Percentiles rank a stretch among this genome's conserved stretches.
Conservation (phyloP, 2,329 filamentous ascomycete genomes). For the Trichophyton rubrum region DNA sequence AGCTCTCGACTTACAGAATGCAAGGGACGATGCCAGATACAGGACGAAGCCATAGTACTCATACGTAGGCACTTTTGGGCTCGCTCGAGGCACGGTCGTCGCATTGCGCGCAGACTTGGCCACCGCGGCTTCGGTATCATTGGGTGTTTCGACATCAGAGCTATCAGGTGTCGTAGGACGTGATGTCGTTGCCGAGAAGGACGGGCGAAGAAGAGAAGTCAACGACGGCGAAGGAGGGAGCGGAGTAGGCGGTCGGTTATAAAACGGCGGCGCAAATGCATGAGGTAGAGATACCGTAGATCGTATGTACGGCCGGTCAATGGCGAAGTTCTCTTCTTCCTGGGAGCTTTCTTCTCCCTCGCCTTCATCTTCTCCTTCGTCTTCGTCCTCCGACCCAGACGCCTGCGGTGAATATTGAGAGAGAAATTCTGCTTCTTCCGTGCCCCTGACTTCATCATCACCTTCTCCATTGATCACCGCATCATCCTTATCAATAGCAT, state of each 20-base stretch:
- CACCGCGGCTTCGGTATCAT: constrained; percentile 48
- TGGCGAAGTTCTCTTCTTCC: constrained; percentile 21
- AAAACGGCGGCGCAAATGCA: constrained; percentile 71
- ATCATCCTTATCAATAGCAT: constrained; percentile 12
- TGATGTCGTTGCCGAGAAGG: constrained; percentile 55
- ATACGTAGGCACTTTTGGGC: constrained; percentile 93
- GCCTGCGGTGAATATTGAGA: constrained; percentile 26
- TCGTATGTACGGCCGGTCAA: constrained; percentile 29
- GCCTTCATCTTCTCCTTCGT: constrained; percentile 10
- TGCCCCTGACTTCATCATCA: constrained; percentile 13
- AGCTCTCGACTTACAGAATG: constrained; percentile 54
- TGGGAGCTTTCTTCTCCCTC: constrained; percentile 14
- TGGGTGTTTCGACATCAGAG: constrained; percentile 65
- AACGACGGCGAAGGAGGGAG: constrained; percentile 84
- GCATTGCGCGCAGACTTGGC: constrained; percentile 47
- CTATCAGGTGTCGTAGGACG: constrained; percentile 88
- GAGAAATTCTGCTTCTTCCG: constrained; percentile 34
- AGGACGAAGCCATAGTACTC: constrained; percentile 99
- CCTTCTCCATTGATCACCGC: constrained; percentile 14
- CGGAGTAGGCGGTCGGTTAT: constrained; percentile 90
- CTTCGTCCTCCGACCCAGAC: constrained; percentile 12
- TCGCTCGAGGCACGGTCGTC: constrained; percentile 63
- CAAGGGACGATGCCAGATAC: constrained; percentile 75
- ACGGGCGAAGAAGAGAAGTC: constrained; percentile 72
- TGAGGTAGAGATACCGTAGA: constrained; percentile 32